These are phyloP conservation scores for Coemansia sp. DNA, from an alignment of 192 early-diverging fungal species.

Conservation along the genomic window DNA sequence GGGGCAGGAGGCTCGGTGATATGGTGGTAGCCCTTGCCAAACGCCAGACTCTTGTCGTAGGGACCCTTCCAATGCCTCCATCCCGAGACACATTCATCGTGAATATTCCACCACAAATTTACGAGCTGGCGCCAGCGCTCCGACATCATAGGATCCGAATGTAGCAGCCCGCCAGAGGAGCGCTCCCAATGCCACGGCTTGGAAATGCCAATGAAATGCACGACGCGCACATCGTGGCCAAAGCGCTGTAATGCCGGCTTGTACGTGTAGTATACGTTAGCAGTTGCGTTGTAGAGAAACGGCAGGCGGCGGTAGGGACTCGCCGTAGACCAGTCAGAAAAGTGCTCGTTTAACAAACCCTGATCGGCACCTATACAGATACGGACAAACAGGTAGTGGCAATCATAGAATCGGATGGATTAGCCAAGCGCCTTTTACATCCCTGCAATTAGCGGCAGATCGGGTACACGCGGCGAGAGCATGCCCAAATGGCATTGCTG, in stretches of 20 bases:
- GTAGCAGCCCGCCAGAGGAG: slow-evolving; percentile 59
- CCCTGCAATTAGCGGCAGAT: neutral
- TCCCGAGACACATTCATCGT: slow-evolving; percentile 58
- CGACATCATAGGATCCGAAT: slow-evolving; percentile 23
- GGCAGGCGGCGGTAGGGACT: slow-evolving; percentile 69
- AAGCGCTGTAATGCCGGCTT: slow-evolving; percentile 81
- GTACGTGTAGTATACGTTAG: slow-evolving; percentile 58
- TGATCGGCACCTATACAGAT: slow-evolving; percentile 79
- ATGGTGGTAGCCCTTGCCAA: slow-evolving; percentile 40
- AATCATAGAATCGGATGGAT: neutral
- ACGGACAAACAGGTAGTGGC: neutral
- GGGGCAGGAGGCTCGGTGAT: slow-evolving; percentile 21
- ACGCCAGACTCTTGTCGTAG: slow-evolving; percentile 45
- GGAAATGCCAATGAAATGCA: slow-evolving; percentile 86
- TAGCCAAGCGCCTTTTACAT: neutral
- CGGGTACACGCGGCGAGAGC: neutral
- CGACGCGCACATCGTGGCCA: slow-evolving; percentile 66
- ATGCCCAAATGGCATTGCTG: neutral
- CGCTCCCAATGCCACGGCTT: slow-evolving; percentile 91
- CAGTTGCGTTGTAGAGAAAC: slow-evolving; percentile 79
- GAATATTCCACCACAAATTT: slow-evolving; percentile 74
- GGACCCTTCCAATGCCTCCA: slow-evolving; percentile 47
- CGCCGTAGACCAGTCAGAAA: slow-evolving; percentile 69
- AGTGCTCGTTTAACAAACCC: slow-evolving; percentile 89
- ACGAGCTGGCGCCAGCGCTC: slow-evolving; percentile 59